Evolutionary conservation across 805 yeast genomes (phyloP).

Genomic region (Pichia thaimueangensis): DNA sequence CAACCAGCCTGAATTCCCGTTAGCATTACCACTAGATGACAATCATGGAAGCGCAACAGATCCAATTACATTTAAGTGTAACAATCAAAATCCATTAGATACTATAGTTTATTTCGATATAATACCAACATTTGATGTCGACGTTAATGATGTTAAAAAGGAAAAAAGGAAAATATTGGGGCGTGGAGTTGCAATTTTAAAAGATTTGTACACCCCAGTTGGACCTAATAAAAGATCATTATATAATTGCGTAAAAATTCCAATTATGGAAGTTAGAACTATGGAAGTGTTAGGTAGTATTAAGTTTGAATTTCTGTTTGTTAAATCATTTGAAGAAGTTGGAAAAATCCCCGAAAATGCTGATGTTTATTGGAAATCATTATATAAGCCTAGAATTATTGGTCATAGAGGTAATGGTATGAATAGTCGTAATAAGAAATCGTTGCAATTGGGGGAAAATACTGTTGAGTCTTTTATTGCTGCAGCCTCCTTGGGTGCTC

Average conservation of each 20-base stretch:
- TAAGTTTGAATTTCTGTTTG: slow-evolving; percentile 66
- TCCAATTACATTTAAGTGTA: slow-evolving; percentile 67
- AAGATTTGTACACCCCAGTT: slow-evolving; percentile 55
- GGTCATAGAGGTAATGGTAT: slow-evolving; percentile 96
- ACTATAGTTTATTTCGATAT: slow-evolving; percentile 71
- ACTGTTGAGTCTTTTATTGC: slow-evolving; percentile 93
- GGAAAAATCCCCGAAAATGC: slow-evolving; percentile 58
- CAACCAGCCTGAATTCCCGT: slow-evolving; percentile 49
- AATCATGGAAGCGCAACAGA: slow-evolving; percentile 61
- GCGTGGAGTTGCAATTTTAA: slow-evolving; percentile 72
- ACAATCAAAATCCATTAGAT: slow-evolving; percentile 39
- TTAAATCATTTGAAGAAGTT: slow-evolving; percentile 68
- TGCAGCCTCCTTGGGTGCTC: slow-evolving; percentile 93
- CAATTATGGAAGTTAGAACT: slow-evolving; percentile 66
- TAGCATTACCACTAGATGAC: slow-evolving; percentile 82
- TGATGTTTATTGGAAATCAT: slow-evolving; percentile 86
- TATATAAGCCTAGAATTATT: slow-evolving; percentile 83
- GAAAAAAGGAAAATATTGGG: slow-evolving; percentile 54
- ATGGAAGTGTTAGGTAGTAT: slow-evolving; percentile 73
- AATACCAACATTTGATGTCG: slow-evolving; percentile 72
- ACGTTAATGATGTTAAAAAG: slow-evolving; percentile 14
- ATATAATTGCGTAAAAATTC: slow-evolving; percentile 59
- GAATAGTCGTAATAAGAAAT: slow-evolving; percentile 61
- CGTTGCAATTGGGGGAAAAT: slow-evolving; percentile 90
- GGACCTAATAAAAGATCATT: slow-evolving; percentile 64